Evolutionary conservation across 345 rosid genomes (phyloP).

Genomic region (Murraya paniculata): DNA sequence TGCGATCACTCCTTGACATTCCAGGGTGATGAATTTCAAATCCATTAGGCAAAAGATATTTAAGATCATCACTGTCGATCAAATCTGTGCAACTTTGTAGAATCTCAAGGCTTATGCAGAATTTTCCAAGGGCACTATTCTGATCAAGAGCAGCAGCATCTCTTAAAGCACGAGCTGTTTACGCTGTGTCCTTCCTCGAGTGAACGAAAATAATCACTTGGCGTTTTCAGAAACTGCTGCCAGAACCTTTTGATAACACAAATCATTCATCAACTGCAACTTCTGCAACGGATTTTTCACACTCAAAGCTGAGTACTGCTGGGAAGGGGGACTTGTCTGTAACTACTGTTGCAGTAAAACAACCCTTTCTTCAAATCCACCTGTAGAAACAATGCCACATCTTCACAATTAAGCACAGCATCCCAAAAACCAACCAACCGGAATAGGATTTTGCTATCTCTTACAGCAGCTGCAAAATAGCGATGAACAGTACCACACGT

Average conservation of each 20-base stretch:
- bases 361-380: slow-evolving; percentile 67
- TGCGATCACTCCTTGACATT: slow-evolving; percentile 78
- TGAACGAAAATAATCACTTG: slow-evolving; percentile 96
- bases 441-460: too few species aligned
- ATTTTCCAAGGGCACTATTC: slow-evolving; percentile 74
- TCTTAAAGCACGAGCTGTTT: slow-evolving; percentile 76
- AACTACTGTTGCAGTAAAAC: slow-evolving; percentile 88
- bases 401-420: slow-evolving; percentile 89
- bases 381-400: slow-evolving; percentile 83
- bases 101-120: slow-evolving; percentile 78
- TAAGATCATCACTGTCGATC: slow-evolving; percentile 73
- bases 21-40: slow-evolving; percentile 94
- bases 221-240: slow-evolving; percentile 88
- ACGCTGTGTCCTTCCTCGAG: slow-evolving; percentile 90
- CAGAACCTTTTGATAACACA: slow-evolving; percentile 87
- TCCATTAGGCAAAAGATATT: slow-evolving; percentile 78
- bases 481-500: too few species aligned
- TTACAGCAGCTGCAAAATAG: too few species aligned
- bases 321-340: slow-evolving; percentile 93
- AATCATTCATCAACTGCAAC: slow-evolving; percentile 94
- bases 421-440: slow-evolving; percentile 84
- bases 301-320: slow-evolving; percentile 72
- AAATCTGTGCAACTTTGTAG: slow-evolving; percentile 64
- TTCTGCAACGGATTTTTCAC: slow-evolving; percentile 88
- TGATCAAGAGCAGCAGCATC: slow-evolving; percentile 65